These are phyloP conservation scores for Diaporthe ilicicola DNA, from an alignment of 2,329 filamentous ascomycete species.

Conservation along the genomic window DNA sequence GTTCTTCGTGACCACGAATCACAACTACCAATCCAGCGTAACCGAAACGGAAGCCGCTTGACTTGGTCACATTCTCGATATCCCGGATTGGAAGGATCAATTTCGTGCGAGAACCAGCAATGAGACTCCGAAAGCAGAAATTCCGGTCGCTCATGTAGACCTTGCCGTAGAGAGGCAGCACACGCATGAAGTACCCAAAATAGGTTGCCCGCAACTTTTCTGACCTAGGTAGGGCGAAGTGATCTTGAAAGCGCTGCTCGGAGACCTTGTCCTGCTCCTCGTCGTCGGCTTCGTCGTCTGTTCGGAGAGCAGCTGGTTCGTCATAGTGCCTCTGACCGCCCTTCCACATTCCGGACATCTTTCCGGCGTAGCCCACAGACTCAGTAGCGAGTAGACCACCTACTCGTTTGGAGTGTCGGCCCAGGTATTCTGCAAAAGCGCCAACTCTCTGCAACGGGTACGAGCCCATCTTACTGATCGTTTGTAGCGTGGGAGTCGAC, in stretches of 20 bases:
- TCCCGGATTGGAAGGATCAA: slow-evolving; percentile 90
- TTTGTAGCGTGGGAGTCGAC: slow-evolving; percentile 57
- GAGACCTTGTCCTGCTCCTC: slow-evolving; percentile 61
- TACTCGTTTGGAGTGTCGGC: slow-evolving; percentile 81
- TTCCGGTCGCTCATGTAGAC: slow-evolving; percentile 90
- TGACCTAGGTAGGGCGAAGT: slow-evolving; percentile 86
- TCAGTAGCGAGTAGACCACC: slow-evolving; percentile 84
- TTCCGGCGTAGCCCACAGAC: slow-evolving; percentile 95
- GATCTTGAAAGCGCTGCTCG: slow-evolving; percentile 84
- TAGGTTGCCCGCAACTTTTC: slow-evolving; percentile 90
- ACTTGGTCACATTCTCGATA: slow-evolving; percentile 92
- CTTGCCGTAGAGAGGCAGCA: slow-evolving; percentile 93
- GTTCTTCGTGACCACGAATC: slow-evolving; percentile 90
- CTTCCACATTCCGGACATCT: slow-evolving; percentile 97
- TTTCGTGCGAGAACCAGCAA: slow-evolving; percentile 91
- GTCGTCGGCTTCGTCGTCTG: slow-evolving; percentile 62
- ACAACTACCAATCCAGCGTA: slow-evolving; percentile 93
- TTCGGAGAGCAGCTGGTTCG: slow-evolving; percentile 60
- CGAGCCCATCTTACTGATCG: slow-evolving; percentile 67
- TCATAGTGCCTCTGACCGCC: slow-evolving; percentile 91
- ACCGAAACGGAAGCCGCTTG: slow-evolving; percentile 92
- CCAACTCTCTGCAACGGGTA: slow-evolving; percentile 87
- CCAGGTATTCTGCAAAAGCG: slow-evolving; percentile 83
- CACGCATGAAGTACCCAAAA: slow-evolving; percentile 89
- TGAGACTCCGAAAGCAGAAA: slow-evolving; percentile 91